phyloP scores from a whole-genome alignment of 106 monocot genomes.

The Phalaenopsis aphrodite region DNA sequence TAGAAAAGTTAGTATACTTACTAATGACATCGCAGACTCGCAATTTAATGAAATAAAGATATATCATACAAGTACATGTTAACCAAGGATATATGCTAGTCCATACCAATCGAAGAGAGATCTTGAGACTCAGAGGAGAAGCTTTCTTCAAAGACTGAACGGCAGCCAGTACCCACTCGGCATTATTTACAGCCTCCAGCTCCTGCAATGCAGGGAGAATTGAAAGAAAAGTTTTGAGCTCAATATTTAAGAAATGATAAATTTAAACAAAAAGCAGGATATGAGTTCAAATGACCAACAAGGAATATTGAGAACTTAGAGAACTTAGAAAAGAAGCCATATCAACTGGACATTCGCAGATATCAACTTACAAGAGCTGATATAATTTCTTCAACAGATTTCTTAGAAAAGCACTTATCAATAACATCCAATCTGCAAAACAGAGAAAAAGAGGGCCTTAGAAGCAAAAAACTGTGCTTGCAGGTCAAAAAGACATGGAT shows the following conservation, averaged over 20 bases:
- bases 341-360: not conserved
- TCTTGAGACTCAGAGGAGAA: conserved; percentile 87
- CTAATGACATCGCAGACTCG: not conserved
- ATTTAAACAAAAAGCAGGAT: not conserved
- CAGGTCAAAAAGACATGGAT: not conserved
- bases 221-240: not conserved
- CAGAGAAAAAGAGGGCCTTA: not conserved
- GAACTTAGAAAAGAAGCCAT: not conserved
- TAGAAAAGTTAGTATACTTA: not conserved
- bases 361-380: conserved; percentile 70
- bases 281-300: not conserved
- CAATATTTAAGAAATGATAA: not conserved
- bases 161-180: conserved; percentile 61
- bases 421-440: conserved; percentile 70
- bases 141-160: conserved; percentile 76
- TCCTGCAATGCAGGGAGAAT: conserved; percentile 39
- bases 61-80: not conserved
- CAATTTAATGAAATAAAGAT: not conserved
- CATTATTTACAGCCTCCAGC: conserved; percentile 30
- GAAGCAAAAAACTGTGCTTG: not conserved
- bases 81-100: conserved; percentile 1
- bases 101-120: conserved; percentile 78
- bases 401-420: conserved; percentile 78
- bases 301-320: too few relatives aligned
- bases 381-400: conserved; percentile 81